Base-by-base conservation (phyloP, 2,329 filamentous ascomycete species). In the Penicillium sp. region DNA sequence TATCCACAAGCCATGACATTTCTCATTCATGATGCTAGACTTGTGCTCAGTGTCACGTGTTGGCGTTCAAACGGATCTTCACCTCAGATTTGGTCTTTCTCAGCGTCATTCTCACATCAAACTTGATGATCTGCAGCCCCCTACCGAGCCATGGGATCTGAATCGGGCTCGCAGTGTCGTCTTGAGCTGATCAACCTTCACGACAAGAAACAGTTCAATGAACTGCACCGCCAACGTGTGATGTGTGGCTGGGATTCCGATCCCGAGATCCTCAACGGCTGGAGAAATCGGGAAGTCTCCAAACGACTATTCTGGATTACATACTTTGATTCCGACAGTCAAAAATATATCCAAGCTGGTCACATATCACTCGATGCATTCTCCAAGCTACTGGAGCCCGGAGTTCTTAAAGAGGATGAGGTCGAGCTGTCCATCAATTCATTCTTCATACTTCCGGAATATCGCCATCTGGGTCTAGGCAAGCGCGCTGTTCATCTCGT, bases 291-390 rank as follows among this genome's bases (percentile, higher is more conserved):
- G 57, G 34, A 46, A 57, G 50, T 45, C 31, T 27, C 40, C 57
- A 3, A 66, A 65, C 48, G 50, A 16, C 45, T 66, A 10, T 66
- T 66, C 27, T 66, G 63, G 63, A 63, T 66, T n/a, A 61, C 34
- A 21, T 42, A 57, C 5, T 11, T 51, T 6, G 13, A 46, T 13
- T 16, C 44, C 14, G 45, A 21, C 1, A 27, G 36, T 14, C 50
- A 45, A 14, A 21, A 44, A 4, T 18, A n/a, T 14, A 47, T 63
- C 38, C 63, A 57, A 18, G 57, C 54, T 1, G 67, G 67, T 18
- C 67, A 70, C 39, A 68, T 70, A 29, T 67, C 67, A 1, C 65
- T 69, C 24, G 65, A 68, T 36, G 50, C 61, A 10, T 63, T 51
- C 5, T 32, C 52, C 1, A 57, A 61, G 9, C 60, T 60, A 21